phyloP scores from a whole-genome alignment of 768 basidiomycete genomes.

The Mycena alexandri region DNA sequence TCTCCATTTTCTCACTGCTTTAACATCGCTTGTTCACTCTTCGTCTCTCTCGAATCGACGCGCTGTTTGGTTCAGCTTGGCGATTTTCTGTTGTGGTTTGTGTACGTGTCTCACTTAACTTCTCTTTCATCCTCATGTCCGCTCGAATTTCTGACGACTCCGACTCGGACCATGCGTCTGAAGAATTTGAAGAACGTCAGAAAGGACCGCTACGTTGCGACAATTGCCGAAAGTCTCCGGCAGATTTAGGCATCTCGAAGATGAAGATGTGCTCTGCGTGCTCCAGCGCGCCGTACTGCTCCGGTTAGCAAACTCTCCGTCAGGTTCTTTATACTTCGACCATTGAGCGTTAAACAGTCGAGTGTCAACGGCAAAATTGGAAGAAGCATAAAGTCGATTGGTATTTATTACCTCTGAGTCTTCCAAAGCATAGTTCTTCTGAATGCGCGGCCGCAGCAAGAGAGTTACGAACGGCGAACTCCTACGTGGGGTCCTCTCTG shows the following conservation, averaged over 20 bases:
- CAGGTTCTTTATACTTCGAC: too few species aligned
- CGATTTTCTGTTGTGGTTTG: too few species aligned
- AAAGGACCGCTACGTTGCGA: constrained; percentile 17
- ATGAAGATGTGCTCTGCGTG: constrained; percentile 27
- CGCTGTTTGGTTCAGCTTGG: too few species aligned
- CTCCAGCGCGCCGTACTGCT: constrained; percentile 25
- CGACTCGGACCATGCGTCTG: background rate
- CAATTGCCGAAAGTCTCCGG: constrained; percentile 14
- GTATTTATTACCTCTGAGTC: background rate
- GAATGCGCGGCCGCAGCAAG: constrained; percentile 2
- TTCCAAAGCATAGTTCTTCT: background rate
- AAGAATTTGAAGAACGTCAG: background rate
- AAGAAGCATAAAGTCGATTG: constrained; percentile 25
- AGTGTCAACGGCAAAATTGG: constrained; percentile 27
- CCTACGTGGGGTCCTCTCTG: background rate
- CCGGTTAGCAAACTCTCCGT: constrained; percentile 3
- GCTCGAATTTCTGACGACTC: background rate
- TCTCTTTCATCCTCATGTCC: background rate
- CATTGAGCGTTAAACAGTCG: constrained; percentile 13
- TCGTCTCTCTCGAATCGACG: too few species aligned
- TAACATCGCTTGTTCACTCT: too few species aligned
- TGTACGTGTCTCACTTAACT: too few species aligned
- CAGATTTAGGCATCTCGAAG: constrained; percentile 15
- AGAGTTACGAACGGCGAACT: constrained; percentile 24
- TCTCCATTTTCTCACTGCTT: too few species aligned